These are phyloP conservation scores for Castanea crenata DNA, from an alignment of 306 rosid species.

Conservation along the genomic window DNA sequence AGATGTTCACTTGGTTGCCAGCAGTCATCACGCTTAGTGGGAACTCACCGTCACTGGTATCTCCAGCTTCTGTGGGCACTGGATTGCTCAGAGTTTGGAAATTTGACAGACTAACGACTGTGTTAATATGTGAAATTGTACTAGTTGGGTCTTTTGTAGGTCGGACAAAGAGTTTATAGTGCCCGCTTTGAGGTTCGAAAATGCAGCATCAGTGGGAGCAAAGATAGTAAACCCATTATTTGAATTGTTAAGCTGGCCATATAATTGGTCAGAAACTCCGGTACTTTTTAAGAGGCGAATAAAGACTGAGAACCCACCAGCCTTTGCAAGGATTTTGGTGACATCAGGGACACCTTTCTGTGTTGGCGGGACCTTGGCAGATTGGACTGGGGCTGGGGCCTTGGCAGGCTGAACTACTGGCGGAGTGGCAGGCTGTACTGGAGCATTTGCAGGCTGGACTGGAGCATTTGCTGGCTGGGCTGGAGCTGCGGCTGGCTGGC, in stretches of 20 bases:
- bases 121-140: slow-evolving; percentile 31
- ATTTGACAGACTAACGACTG: slow-evolving; percentile 9
- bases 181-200: slow-evolving; percentile 33
- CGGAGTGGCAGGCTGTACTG: too few relatives aligned
- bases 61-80: slow-evolving; percentile 36
- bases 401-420: too few relatives aligned
- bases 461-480: too few relatives aligned
- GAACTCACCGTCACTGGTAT: slow-evolving; percentile 8
- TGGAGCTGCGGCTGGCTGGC: too few relatives aligned
- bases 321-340: slow-evolving; percentile 34
- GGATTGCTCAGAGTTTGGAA: slow-evolving; percentile 47
- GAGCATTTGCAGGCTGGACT: too few relatives aligned
- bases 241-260: slow-evolving; percentile 31
- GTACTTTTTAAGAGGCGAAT: slow-evolving; percentile 34
- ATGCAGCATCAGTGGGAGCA: slow-evolving; percentile 31
- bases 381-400: too few relatives aligned
- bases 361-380: too few relatives aligned
- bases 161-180: slow-evolving; percentile 28
- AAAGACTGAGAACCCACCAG: slow-evolving; percentile 27
- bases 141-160: slow-evolving; percentile 29
- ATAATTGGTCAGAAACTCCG: slow-evolving; percentile 19
- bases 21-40: slow-evolving; percentile 31
- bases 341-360: slow-evolving; percentile 17
- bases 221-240: slow-evolving; percentile 26
- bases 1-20: slow-evolving; percentile 30